Evolutionary conservation across 352 stramenopile species (phyloP).

Genomic region (Phytophthora hibernalis): DNA sequence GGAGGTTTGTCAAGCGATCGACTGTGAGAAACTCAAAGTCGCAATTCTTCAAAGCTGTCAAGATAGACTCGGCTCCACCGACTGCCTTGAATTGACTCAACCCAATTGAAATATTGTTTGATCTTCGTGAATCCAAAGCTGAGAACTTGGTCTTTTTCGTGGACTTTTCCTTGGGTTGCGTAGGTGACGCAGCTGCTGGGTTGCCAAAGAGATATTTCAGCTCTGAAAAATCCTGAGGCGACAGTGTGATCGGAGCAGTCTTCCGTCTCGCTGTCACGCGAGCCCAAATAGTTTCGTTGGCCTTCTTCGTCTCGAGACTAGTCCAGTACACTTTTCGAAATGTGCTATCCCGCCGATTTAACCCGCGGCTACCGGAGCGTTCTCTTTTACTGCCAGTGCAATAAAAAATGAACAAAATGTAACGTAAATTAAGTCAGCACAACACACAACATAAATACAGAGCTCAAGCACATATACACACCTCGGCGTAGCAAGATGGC

Average conservation of each 20-base stretch:
- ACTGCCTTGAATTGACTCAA: slow-evolving; percentile 77
- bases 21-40: slow-evolving; percentile 70
- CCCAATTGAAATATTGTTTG: slow-evolving; percentile 86
- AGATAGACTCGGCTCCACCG: slow-evolving; percentile 54
- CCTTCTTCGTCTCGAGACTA: slow-evolving; percentile 64
- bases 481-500: slow-evolving; percentile 8
- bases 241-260: slow-evolving; percentile 75
- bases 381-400: slow-evolving; percentile 20
- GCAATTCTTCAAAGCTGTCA: slow-evolving; percentile 54
- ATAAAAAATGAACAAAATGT: neutral
- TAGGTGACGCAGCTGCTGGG: slow-evolving; percentile 11
- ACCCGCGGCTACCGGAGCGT: slow-evolving; percentile 4
- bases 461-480: slow-evolving; percentile 1
- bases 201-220: slow-evolving; percentile 67
- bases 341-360: slow-evolving; percentile 52
- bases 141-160: slow-evolving; percentile 56
- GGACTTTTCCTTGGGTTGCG: slow-evolving; percentile 23
- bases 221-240: slow-evolving; percentile 71
- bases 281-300: slow-evolving; percentile 76
- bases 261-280: slow-evolving; percentile 67
- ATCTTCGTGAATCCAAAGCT: slow-evolving; percentile 73
- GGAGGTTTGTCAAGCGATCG: slow-evolving; percentile 64
- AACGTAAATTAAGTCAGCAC: slow-evolving; percentile 6
- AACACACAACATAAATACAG: neutral
- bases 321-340: slow-evolving; percentile 89